phyloP scores from a whole-genome alignment of 345 rosid genomes.

The Arabis hirsuta region DNA sequence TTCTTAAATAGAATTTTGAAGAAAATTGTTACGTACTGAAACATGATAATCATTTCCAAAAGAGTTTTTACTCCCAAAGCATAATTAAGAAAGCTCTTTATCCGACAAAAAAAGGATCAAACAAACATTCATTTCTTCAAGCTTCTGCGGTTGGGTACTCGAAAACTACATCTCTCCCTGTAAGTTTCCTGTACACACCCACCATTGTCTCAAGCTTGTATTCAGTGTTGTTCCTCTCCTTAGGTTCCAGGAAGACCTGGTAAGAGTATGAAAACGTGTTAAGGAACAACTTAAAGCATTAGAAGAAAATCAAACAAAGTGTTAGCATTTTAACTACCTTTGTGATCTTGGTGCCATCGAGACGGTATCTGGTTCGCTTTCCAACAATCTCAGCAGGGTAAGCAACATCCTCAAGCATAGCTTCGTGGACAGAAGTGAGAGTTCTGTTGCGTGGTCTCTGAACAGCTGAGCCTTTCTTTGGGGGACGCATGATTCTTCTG shows the following conservation, averaged over 20 bases:
- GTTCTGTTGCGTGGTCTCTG: conserved; percentile 85
- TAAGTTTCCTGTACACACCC: conserved; percentile 85
- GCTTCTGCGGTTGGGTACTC: conserved; percentile 71
- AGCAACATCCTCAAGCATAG: conserved; percentile 81
- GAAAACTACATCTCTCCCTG: conserved; percentile 85
- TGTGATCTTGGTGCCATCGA: conserved; percentile 78
- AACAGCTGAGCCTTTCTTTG: conserved; percentile 93
- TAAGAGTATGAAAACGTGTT: neutral
- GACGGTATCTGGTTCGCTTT: conserved; percentile 70
- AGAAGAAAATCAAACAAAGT: neutral
- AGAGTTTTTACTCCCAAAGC: conserved; percentile 23
- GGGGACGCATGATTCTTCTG: conserved; percentile 80
- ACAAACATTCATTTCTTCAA: conserved; percentile 45
- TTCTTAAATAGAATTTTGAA: neutral
- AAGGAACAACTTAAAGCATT: neutral
- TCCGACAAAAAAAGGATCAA: conserved; percentile 33
- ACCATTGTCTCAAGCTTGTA: conserved; percentile 77
- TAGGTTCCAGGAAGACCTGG: conserved; percentile 76
- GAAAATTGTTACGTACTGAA: neutral
- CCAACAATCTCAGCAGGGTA: conserved; percentile 95
- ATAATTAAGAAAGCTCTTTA: conserved; percentile 24
- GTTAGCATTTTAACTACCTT: conserved; percentile 50
- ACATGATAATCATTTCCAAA: neutral
- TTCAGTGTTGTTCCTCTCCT: conserved; percentile 80
- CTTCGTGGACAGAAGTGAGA: conserved; percentile 81